phyloP scores from a whole-genome alignment of 495 filamentous ascomycete genomes.

The Parmelia sp. region DNA sequence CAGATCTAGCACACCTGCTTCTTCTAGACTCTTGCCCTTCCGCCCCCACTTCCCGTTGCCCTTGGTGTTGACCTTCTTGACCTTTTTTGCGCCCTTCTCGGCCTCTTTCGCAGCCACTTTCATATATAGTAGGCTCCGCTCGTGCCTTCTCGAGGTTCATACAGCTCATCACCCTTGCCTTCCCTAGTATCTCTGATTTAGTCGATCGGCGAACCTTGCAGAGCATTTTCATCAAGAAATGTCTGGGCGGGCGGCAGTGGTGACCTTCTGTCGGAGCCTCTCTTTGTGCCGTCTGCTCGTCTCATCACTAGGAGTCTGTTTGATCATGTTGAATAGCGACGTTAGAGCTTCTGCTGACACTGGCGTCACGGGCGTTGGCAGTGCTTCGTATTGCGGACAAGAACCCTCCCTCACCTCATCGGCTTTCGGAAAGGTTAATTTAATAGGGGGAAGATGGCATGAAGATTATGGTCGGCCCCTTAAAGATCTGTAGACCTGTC shows the following conservation, averaged over 20 bases:
- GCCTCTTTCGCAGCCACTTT: not conserved
- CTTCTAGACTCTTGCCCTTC: too few relatives aligned
- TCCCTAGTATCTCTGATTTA: slow-evolving; percentile 28
- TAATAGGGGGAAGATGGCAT: too few relatives aligned
- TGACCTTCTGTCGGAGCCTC: slow-evolving; percentile 11
- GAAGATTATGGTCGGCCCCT: too few relatives aligned
- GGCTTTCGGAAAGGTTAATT: too few relatives aligned
- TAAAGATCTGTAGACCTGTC: too few relatives aligned
- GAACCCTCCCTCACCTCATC: too few relatives aligned
- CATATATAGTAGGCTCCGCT: slow-evolving; percentile 3
- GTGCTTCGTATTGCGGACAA: not conserved
- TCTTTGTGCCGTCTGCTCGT: not conserved
- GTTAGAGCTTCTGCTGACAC: not conserved
- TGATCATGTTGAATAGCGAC: not conserved
- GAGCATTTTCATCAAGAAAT: too few relatives aligned
- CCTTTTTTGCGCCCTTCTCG: too few relatives aligned
- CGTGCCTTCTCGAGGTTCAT: slow-evolving; percentile 1
- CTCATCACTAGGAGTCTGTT: not conserved
- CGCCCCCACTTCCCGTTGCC: too few relatives aligned
- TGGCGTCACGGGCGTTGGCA: not conserved
- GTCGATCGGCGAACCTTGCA: slow-evolving; percentile 32
- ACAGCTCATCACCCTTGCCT: slow-evolving; percentile 28
- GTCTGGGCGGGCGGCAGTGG: slow-evolving; percentile 10
- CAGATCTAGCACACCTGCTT: too few relatives aligned
- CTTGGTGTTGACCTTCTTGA: too few relatives aligned